phyloP scores from a whole-genome alignment of 768 basidiomycete species.

The Agrocybe pediades region DNA sequence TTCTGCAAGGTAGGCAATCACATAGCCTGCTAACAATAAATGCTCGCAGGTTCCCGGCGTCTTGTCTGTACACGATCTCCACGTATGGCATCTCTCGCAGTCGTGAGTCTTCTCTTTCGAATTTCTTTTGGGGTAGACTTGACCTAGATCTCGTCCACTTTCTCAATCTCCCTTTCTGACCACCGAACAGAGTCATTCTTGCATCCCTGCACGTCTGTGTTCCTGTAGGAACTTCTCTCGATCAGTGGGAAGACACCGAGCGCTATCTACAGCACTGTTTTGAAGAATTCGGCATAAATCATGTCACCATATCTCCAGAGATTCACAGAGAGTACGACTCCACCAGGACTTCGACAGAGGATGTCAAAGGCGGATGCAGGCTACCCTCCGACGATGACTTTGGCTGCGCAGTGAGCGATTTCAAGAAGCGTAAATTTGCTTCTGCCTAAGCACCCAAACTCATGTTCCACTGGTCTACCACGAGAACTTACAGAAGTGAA shows the following conservation, averaged over 20 bases:
- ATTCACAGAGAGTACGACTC: conserved; percentile 35
- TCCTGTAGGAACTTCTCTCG: conserved; percentile 44
- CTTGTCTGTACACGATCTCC: conserved; percentile 49
- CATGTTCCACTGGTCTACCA: too few relatives aligned
- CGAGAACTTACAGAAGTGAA: too few relatives aligned
- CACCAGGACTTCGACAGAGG: conserved; percentile 30
- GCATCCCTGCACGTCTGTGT: conserved; percentile 57
- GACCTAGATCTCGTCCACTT: neutral
- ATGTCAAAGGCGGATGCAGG: conserved; percentile 30
- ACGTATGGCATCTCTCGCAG: conserved; percentile 59
- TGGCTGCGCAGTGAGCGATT: conserved; percentile 42
- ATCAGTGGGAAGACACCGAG: conserved; percentile 54
- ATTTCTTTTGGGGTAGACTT: conserved; percentile 14
- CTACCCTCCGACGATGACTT: conserved; percentile 40
- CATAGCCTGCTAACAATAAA: neutral
- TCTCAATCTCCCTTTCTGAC: neutral
- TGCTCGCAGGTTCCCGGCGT: conserved; percentile 43
- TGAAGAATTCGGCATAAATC: conserved; percentile 51
- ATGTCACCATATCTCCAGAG: conserved; percentile 59
- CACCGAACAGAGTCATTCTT: conserved; percentile 40
- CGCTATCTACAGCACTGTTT: conserved; percentile 51
- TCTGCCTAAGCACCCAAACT: neutral
- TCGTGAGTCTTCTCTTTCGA: conserved; percentile 34
- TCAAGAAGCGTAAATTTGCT: conserved; percentile 35
- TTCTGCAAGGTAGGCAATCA: conserved; percentile 2